Percentiles rank a stretch among this genome's conserved stretches.
These are phyloP conservation scores for Ogataea hybrid DNA, from an alignment of 1,139 yeast genomes.

Conservation along the genomic window DNA sequence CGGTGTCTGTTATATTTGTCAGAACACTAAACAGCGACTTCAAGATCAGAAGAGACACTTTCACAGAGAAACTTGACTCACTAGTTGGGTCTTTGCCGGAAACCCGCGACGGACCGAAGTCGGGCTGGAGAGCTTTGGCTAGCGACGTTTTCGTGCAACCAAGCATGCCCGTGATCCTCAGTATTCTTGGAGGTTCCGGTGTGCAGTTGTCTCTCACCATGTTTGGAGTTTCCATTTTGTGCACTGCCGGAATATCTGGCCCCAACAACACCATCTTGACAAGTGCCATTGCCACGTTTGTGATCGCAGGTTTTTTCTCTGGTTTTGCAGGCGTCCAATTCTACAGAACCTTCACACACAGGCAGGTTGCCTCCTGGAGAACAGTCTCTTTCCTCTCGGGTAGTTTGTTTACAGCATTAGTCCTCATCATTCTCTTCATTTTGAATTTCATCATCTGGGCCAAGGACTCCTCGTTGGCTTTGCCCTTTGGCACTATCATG, in stretches of 20 bases:
- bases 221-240: conserved; percentile 56
- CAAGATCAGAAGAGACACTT: conserved; percentile 20
- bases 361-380: conserved; percentile 25
- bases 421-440: conserved; percentile 50
- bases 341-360: conserved; percentile 50
- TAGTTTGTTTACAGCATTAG: conserved; percentile 58
- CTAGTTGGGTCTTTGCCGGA: conserved; percentile 27
- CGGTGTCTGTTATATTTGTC: conserved; percentile 62
- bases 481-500: conserved; percentile 75
- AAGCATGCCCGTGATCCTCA: conserved; percentile 41
- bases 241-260: conserved; percentile 55
- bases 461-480: conserved; percentile 69
- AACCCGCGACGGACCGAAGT: conserved; percentile 8
- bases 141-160: conserved; percentile 59
- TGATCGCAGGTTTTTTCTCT: conserved; percentile 69
- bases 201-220: conserved; percentile 66
- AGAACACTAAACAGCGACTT: conserved; percentile 48
- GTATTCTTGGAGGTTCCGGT: conserved; percentile 70
- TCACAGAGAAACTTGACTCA: conserved; percentile 21
- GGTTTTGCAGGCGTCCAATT: conserved; percentile 69
- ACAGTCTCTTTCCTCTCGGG: conserved; percentile 52
- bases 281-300: conserved; percentile 57
- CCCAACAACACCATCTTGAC: conserved; percentile 67
- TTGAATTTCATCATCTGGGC: conserved; percentile 76
- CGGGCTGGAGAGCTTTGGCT: conserved; percentile 55